These are phyloP conservation scores for Amanita rimosa DNA, from an alignment of 768 basidiomycete genomes.

Conservation along the genomic window DNA sequence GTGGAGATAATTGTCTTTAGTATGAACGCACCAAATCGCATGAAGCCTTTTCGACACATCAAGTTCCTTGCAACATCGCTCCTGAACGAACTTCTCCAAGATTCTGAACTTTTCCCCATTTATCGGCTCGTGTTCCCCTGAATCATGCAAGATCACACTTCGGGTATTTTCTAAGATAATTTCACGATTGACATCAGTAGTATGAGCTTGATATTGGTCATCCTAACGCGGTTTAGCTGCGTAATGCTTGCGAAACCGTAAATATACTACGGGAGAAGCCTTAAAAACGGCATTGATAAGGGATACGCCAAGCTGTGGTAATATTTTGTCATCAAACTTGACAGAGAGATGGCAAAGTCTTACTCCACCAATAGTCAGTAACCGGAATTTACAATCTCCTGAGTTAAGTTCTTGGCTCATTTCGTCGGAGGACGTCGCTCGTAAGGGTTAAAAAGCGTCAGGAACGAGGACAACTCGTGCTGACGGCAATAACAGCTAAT, in stretches of 20 bases:
- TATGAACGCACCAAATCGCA: background rate
- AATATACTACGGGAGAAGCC: background rate
- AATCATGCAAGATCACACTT: background rate
- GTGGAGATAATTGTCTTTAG: too few species aligned
- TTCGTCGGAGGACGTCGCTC: too few species aligned
- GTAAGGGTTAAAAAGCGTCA: too few species aligned
- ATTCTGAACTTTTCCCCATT: background rate
- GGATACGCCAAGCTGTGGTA: background rate
- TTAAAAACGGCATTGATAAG: background rate
- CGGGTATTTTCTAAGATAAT: background rate
- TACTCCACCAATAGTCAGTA: too few species aligned
- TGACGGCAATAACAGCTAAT: too few species aligned
- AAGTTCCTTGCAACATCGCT: background rate
- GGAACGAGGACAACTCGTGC: too few species aligned
- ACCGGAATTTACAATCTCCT: too few species aligned
- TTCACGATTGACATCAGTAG: background rate
- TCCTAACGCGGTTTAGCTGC: background rate
- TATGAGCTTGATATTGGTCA: background rate
- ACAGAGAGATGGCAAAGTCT: conserved; percentile 54
- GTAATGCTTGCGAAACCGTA: background rate
- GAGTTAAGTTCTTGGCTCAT: too few species aligned
- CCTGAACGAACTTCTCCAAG: conserved; percentile 7
- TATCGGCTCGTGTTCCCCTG: too few species aligned
- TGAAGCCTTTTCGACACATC: background rate
- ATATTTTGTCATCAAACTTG: background rate